These are phyloP conservation scores for Xylaria cubensis DNA, from an alignment of 495 filamentous ascomycete genomes.

Conservation along the genomic window DNA sequence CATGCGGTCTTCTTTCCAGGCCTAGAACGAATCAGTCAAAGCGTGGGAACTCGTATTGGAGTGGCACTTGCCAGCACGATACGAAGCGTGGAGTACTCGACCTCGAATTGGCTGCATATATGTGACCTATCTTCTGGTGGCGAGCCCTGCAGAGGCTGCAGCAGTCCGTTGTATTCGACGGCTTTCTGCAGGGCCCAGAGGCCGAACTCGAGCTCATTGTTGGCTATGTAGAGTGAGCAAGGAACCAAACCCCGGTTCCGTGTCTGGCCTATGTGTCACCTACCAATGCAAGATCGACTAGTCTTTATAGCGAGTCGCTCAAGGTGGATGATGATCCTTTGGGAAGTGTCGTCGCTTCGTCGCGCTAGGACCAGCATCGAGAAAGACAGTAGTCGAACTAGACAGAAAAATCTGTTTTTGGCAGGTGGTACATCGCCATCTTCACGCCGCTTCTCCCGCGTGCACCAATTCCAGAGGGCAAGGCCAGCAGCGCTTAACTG, in stretches of 20 bases:
- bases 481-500: conserved; percentile 63
- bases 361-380: conserved; percentile 70
- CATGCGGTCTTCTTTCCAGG: conserved; percentile 71
- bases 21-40: conserved; percentile 51
- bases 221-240: conserved; percentile 45
- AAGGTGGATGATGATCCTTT: conserved; percentile 58
- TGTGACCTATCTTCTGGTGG: conserved; percentile 38
- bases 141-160: conserved; percentile 50
- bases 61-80: conserved; percentile 65
- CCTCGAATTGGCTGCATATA: conserved; percentile 51
- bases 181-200: conserved; percentile 67
- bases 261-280: conserved; percentile 35
- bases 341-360: conserved; percentile 36
- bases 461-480: conserved; percentile 72
- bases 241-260: conserved; percentile 15
- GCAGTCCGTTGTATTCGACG: conserved; percentile 64
- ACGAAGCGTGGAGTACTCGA: conserved; percentile 75
- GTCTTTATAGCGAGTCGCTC: conserved; percentile 72
- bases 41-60: conserved; percentile 23
- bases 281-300: conserved; percentile 69
- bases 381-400: conserved; percentile 71
- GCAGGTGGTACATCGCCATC: conserved; percentile 22
- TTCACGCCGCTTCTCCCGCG: conserved; percentile 51
- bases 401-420: conserved; percentile 37
- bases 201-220: conserved; percentile 61